Conservation (phyloP, 345 rosid species). For the Sonneratia alba region DNA sequence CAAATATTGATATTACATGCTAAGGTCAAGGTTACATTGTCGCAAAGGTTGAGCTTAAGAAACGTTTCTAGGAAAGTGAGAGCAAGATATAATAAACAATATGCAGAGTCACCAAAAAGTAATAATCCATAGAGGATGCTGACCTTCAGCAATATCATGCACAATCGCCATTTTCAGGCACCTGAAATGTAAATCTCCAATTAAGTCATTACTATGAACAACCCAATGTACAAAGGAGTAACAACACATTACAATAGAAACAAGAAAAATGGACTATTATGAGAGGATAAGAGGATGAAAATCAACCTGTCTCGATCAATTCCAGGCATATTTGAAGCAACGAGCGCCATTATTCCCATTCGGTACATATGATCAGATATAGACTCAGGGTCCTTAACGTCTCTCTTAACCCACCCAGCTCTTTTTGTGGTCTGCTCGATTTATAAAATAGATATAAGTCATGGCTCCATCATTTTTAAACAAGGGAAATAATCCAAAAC, state of each 20-base stretch:
- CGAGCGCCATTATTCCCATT: conserved; percentile 90
- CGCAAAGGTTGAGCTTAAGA: not conserved
- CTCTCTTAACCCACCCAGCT: conserved; percentile 82
- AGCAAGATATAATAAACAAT: not conserved
- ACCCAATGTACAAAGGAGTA: not conserved
- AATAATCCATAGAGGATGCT: not conserved
- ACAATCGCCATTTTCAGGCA: conserved; percentile 92
- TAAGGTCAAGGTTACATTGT: not conserved
- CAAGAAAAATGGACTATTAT: not conserved
- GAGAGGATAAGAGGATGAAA: not conserved
- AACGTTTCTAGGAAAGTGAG: not conserved
- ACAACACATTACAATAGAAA: not conserved
- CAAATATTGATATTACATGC: not conserved
- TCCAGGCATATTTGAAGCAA: conserved; percentile 71
- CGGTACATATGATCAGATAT: conserved; percentile 90
- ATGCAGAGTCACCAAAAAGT: not conserved
- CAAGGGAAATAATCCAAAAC: not conserved
- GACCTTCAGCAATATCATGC: conserved; percentile 95
- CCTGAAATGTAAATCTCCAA: conserved; percentile 29
- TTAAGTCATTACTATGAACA: not conserved
- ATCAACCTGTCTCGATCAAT: conserved; percentile 73
- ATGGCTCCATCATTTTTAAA: not conserved
- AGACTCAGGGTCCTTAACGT: conserved; percentile 68
- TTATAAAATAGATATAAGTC: not conserved
- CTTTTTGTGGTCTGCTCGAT: conserved; percentile 67